Base-by-base conservation (phyloP, 805 yeast genomes). In the Spathaspora arborariae region DNA sequence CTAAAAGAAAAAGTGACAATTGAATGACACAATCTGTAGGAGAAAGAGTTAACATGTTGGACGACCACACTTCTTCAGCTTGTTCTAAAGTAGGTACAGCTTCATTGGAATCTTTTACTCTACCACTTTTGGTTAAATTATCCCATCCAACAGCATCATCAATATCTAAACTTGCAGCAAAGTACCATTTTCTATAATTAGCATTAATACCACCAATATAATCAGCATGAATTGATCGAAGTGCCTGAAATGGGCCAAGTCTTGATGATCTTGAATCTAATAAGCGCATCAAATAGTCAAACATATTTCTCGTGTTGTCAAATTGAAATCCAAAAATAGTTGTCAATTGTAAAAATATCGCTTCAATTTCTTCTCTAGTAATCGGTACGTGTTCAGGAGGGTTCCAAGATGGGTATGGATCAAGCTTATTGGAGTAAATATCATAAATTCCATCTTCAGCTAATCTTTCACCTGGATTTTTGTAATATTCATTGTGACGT, bases 151-250 rank as follows among this genome's bases (percentile, higher is more conserved):
- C 48, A 1, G 73, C 61, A 52, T 80, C 84, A 46, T 78, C 81
- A 33, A 78, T 61, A 64, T 85, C 90, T 67, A 85, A 70, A 50
- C 78, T 80, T 2, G 88, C 79, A 1, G 89, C 88, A 65, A 86
- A 83, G 56, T 83, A 85, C 94, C 94, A 85, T 54, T 81, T 85
- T 49, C 76, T 74, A 58, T 79, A 85, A 57, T 85, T 85, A 1
- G 92, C 70, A 53, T 81, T 78, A 3, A 72, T 56, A 0, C 92
- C 94, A 2, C 89, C 88, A 56, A 85, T 81, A 56, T 84, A 86
- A 59, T 85, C 92, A 1, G 84, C 83, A 61, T 86, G 91, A 8
- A 85, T 55, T 0, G 85, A 71, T 44, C 68, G 65, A 39, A 85
- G 70, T 0, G 91, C 88, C 20, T 66, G 67, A 4, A 48, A 51